phyloP scores from a whole-genome alignment of 495 filamentous ascomycete genomes.

The Hypoxylon subgilvum region DNA sequence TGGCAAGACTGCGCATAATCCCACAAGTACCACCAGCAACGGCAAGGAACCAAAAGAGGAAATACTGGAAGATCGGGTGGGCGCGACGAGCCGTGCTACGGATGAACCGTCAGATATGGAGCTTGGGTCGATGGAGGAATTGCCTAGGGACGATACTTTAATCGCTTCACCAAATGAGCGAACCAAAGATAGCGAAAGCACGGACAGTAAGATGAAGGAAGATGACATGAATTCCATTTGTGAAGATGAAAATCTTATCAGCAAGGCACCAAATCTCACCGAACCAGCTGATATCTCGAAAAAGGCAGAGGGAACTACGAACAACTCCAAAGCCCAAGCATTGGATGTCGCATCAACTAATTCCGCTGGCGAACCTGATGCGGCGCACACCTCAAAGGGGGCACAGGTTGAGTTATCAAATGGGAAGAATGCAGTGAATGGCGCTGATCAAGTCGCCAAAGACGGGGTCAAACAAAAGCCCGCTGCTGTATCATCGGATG shows the following conservation, averaged over 20 bases:
- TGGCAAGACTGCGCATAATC: slow-evolving; percentile 1
- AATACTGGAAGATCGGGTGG: neutral
- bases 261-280: neutral
- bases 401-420: slow-evolving; percentile 13
- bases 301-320: slow-evolving; percentile 20
- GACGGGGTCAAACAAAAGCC: neutral
- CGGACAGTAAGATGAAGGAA: neutral
- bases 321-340: neutral
- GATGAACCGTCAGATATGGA: neutral
- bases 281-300: slow-evolving; percentile 28
- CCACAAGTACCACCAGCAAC: neutral
- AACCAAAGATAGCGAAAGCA: neutral
- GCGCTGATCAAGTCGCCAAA: neutral
- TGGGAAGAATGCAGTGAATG: neutral
- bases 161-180: slow-evolving; percentile 15
- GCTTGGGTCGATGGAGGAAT: slow-evolving; percentile 9
- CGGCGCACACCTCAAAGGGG: slow-evolving; percentile 15
- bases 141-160: slow-evolving; percentile 19
- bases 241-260: neutral
- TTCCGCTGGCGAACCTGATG: slow-evolving; percentile 28
- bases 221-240: neutral
- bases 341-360: slow-evolving; percentile 9
- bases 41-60: neutral
- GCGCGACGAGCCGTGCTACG: neutral
- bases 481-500: neutral